Percentiles rank a stretch among this genome's conserved stretches.
Conservation (phyloP, 768 basidiomycete genomes). For the Albatrellus ellisii region DNA sequence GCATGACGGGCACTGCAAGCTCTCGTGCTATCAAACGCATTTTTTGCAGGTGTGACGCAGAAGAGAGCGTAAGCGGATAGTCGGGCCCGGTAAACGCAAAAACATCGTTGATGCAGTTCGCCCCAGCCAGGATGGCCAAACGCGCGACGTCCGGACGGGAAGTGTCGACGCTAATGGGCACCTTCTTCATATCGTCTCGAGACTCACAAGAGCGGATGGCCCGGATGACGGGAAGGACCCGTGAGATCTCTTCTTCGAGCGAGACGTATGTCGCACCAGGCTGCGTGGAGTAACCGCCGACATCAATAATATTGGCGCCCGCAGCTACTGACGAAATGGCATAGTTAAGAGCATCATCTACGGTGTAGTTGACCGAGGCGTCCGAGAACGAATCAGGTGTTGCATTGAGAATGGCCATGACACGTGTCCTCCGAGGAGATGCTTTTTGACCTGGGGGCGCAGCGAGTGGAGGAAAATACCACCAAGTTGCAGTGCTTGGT, state of each 20-base stretch:
- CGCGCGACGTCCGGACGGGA: conserved; percentile 76
- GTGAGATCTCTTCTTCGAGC: conserved; percentile 50
- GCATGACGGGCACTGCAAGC: conserved; percentile 62
- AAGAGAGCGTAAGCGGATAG: conserved; percentile 20
- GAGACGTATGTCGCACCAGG: conserved; percentile 63
- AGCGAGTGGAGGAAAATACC: conserved; percentile 27
- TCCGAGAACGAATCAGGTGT: conserved; percentile 98
- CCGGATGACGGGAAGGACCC: conserved; percentile 62
- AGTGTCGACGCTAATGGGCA: conserved; percentile 76
- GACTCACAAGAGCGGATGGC: conserved; percentile 32
- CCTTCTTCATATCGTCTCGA: conserved; percentile 10
- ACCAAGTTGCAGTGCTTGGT: conserved; percentile 32
- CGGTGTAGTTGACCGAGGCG: conserved; percentile 43
- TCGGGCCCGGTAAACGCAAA: conserved; percentile 62
- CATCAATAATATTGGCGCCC: conserved; percentile 73
- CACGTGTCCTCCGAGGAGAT: conserved; percentile 31
- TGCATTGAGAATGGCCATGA: conserved; percentile 89
- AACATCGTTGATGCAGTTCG: conserved; percentile 92
- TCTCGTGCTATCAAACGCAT: conserved; percentile 60
- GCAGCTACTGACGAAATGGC: conserved; percentile 31
- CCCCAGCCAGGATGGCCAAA: conserved; percentile 66
- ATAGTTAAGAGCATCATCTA: conserved; percentile 43
- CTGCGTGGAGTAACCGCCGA: conserved; percentile 90
- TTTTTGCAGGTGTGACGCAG: conserved; percentile 28
- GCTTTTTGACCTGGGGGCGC: conserved; percentile 10